Percentiles rank a stretch among this genome's conserved stretches.
Evolutionary conservation across 305 asterid species (phyloP).

Genomic region (Nicotiana rustica): DNA sequence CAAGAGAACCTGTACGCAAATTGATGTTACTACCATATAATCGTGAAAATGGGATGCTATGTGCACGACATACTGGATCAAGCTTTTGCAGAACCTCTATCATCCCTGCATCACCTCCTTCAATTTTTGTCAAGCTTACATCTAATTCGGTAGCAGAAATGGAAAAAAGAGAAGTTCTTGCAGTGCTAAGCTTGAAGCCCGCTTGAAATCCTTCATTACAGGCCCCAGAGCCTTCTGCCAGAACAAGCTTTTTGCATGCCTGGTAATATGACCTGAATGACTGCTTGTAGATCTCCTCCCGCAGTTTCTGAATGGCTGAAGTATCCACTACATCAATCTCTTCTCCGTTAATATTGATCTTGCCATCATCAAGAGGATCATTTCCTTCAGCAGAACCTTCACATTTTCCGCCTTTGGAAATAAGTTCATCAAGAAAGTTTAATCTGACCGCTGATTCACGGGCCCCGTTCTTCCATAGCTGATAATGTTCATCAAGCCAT

Average conservation of each 20-base stretch:
- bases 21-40: constrained; percentile 87
- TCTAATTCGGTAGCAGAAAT: constrained; percentile 85
- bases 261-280: constrained; percentile 86
- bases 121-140: constrained; percentile 77
- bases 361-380: constrained; percentile 62
- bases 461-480: constrained; percentile 88
- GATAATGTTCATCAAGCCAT: constrained; percentile 99
- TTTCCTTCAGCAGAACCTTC: constrained; percentile 59
- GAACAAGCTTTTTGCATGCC: constrained; percentile 85
- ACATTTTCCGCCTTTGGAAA: constrained; percentile 58
- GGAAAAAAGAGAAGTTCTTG: constrained; percentile 81
- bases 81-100: constrained; percentile 94
- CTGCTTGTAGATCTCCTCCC: constrained; percentile 78
- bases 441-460: constrained; percentile 93
- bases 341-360: constrained; percentile 65
- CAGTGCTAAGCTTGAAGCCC: constrained; percentile 88
- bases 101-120: constrained; percentile 99
- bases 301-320: constrained; percentile 72
- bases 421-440: constrained; percentile 86
- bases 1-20: constrained; percentile 78
- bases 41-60: constrained; percentile 89
- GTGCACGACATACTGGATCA: constrained; percentile 94
- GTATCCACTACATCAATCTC: constrained; percentile 73
- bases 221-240: constrained; percentile 90
- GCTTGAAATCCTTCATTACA: constrained; percentile 89